A percentile compares a stretch with the other conserved stretches of the same genome.
These are phyloP conservation scores for Phyllosticta paracitricarpa DNA, from an alignment of 2,329 filamentous ascomycete genomes.

Conservation along the genomic window DNA sequence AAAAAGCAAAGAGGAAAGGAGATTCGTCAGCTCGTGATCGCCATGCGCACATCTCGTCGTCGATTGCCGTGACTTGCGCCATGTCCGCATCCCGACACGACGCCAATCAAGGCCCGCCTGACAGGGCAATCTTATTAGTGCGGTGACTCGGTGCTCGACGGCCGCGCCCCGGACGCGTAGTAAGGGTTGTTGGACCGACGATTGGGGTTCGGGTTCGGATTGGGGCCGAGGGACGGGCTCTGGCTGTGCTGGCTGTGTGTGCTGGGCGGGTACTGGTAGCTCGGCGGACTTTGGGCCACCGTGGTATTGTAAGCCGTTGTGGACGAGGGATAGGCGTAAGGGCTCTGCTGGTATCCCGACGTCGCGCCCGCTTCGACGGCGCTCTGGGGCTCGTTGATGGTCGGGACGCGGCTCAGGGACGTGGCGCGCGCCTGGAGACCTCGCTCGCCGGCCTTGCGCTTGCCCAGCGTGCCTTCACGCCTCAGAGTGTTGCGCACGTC, in stretches of 20 bases:
- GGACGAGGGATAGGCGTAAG: not conserved
- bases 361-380: not conserved
- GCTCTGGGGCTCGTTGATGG: not conserved
- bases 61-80: not conserved
- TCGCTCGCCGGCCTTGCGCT: conserved; percentile 23
- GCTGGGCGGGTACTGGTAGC: not conserved
- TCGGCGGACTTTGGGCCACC: not conserved
- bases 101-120: not conserved
- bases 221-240: not conserved
- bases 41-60: not conserved
- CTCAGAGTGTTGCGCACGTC: conserved; percentile 36
- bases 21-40: conserved; percentile 3
- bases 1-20: not conserved
- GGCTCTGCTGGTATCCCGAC: not conserved
- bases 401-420: not conserved
- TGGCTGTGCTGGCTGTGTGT: not conserved
- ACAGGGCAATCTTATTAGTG: not conserved
- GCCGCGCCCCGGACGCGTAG: not conserved
- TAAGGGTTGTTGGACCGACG: not conserved
- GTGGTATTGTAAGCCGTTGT: not conserved
- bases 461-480: conserved; percentile 35
- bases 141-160: not conserved
- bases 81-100: too few species aligned
- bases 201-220: not conserved
- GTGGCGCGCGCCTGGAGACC: not conserved